Evolutionary conservation across 1,139 yeast species (phyloP), one percentile per base, ranked within the genome.

Genomic region (Candida labiduridarum): DNA sequence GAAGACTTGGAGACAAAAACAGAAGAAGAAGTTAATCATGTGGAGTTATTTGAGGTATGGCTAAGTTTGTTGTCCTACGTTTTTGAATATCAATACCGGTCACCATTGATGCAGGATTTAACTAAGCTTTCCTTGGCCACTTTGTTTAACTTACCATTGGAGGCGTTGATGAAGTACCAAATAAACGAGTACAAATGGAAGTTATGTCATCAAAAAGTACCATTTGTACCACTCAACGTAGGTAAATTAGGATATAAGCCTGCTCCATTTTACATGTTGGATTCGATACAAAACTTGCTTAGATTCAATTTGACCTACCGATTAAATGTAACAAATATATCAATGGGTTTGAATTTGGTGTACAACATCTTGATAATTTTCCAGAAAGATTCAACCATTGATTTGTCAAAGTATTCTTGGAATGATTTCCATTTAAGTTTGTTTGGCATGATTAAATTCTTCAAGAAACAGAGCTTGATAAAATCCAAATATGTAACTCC

Each of bases 141-240:
- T 2, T 56, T 71, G 46, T 58, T 68, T 38, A 64, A 59, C 47
- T 53, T 74, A 11, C 61, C 69, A 0, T 51, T 53, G 6, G 33
- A 56, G 1, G 19, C 38, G 8, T 52, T 69, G 4, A 51, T 59
- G 9, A 50, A 58, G 1, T 61, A 57, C 35, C 62, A 61, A 25
- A 69, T 76, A 19, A 66, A 76, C 49, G 80, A 75, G 53, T 68
- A 64, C 52, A 66, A 66, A 46, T 74, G 78, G 76, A 76, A 75
- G 52, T 55, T 75, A 43, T 71, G 77, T 45, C 80, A 71, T 52
- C 80, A 75, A 47, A 68, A 65, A 48, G 41, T 54, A 6, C 79
- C 80, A 1, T 55, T 71, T 15, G 58, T 76, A 1, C 75, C 75
- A 3, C 58, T 58, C 18, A 66, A 64, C 48, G 46, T 56, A 1